Conservation (phyloP, 192 early-diverging fungal species). For the Coemansia sp. region DNA sequence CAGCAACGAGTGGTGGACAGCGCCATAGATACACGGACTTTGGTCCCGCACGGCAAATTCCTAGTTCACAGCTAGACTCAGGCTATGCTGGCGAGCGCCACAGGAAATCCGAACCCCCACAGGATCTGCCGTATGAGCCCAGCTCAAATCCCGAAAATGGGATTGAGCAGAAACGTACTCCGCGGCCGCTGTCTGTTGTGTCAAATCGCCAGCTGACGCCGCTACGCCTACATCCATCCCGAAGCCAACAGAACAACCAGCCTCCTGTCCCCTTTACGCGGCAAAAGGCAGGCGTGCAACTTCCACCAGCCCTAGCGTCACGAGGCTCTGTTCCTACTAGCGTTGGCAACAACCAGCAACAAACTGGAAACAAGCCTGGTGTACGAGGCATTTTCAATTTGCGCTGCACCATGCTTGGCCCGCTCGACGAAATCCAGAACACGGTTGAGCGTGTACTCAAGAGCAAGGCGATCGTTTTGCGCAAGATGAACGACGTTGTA, state of each 20-base stretch:
- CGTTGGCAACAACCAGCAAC: slow-evolving; percentile 12
- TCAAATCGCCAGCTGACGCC: slow-evolving; percentile 44
- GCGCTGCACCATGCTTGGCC: slow-evolving; percentile 45
- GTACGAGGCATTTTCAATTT: slow-evolving; percentile 44
- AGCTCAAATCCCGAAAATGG: slow-evolving; percentile 2
- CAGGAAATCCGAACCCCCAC: slow-evolving; percentile 44
- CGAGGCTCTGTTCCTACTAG: slow-evolving; percentile 30
- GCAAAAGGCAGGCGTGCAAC: slow-evolving; percentile 29
- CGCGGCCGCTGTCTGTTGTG: slow-evolving; percentile 43
- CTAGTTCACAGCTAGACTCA: slow-evolving; percentile 11
- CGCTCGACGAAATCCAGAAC: slow-evolving; percentile 39
- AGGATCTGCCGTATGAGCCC: slow-evolving; percentile 30
- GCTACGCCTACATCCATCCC: slow-evolving; percentile 36
- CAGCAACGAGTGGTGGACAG: slow-evolving; percentile 46
- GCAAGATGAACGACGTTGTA: slow-evolving; percentile 29
- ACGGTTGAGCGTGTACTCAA: slow-evolving; percentile 40
- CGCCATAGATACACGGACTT: slow-evolving; percentile 48
- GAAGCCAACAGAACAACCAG: slow-evolving; percentile 36
- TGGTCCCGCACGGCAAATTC: slow-evolving; percentile 26
- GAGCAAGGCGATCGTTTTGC: slow-evolving; percentile 28
- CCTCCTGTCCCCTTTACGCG: slow-evolving; percentile 14
- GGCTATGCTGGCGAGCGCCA: slow-evolving; percentile 27
- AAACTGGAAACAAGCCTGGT: slow-evolving; percentile 14
- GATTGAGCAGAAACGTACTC: slow-evolving; percentile 18
- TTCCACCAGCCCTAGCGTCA: slow-evolving; percentile 42